phyloP scores from a whole-genome alignment of 2,329 filamentous ascomycete genomes.

The Sclerotinia trifoliorum region DNA sequence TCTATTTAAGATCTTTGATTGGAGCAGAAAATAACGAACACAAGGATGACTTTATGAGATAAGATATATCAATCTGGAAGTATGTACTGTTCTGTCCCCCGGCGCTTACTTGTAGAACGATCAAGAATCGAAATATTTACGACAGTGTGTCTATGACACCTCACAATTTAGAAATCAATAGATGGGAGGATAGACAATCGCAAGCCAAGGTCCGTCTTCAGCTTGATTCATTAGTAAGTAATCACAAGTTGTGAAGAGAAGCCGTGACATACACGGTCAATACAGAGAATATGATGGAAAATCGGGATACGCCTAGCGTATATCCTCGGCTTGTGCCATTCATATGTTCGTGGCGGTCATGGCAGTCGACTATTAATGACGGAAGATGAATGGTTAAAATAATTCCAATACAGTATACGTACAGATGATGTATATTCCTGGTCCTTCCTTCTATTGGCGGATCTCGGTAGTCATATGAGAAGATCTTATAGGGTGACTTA shows the following conservation, averaged over 20 bases:
- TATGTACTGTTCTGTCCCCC: neutral
- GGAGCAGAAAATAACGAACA: neutral
- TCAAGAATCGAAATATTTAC: too few species aligned
- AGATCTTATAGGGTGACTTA: constrained; percentile 8
- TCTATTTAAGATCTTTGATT: neutral
- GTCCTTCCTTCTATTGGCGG: neutral
- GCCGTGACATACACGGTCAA: neutral
- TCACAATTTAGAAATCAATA: neutral
- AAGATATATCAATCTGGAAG: neutral
- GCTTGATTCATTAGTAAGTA: neutral
- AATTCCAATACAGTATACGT: neutral
- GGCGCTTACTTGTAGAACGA: neutral
- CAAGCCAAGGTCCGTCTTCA: neutral
- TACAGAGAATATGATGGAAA: neutral
- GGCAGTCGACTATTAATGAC: neutral
- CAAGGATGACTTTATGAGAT: neutral
- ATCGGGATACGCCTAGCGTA: neutral
- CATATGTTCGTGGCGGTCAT: neutral
- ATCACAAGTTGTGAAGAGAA: neutral
- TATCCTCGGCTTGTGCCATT: neutral
- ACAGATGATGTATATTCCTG: neutral
- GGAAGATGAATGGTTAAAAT: neutral
- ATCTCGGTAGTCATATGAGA: neutral
- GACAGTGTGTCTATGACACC: neutral
- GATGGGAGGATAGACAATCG: neutral